Conservation (phyloP, 129 eudicot species). For the Pseudognaphalium luteoalbum region DNA sequence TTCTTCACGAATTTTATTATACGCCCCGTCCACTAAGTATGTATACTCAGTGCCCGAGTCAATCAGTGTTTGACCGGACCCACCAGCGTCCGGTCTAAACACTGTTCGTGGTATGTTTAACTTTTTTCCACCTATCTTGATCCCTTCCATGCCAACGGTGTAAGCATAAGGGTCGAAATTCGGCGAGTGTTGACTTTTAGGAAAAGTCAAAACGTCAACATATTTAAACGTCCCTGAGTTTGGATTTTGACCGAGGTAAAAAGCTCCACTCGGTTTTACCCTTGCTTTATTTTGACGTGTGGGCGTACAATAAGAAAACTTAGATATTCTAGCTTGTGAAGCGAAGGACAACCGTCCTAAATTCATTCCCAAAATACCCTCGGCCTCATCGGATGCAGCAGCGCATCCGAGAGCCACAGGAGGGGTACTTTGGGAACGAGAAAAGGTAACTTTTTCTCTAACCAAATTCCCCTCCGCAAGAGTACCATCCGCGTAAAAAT, state of each 20-base stretch:
- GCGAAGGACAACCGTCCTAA: conserved; percentile 69
- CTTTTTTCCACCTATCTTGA: conserved; percentile 48
- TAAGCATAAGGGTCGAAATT: conserved; percentile 71
- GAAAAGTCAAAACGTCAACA: conserved; percentile 54
- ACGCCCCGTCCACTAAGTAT: conserved; percentile 62
- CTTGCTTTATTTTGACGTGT: conserved; percentile 34
- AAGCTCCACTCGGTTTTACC: conserved; percentile 46
- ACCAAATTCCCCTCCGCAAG: conserved; percentile 86
- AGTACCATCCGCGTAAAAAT: conserved; percentile 84
- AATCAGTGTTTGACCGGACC: conserved; percentile 77
- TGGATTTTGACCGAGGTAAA: conserved; percentile 80
- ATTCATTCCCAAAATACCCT: conserved; percentile 91
- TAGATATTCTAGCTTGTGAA: conserved; percentile 56
- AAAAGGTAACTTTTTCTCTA: conserved; percentile 58
- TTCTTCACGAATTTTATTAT: conserved; percentile 51
- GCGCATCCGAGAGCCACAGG: conserved; percentile 80
- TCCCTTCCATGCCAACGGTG: conserved; percentile 56
- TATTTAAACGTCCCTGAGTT: conserved; percentile 46
- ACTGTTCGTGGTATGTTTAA: conserved; percentile 43
- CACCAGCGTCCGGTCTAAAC: conserved; percentile 68
- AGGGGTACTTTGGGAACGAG: conserved; percentile 64
- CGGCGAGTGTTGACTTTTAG: conserved; percentile 64
- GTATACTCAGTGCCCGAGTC: conserved; percentile 85
- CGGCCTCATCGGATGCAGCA: conserved; percentile 48
- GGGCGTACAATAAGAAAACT: conserved; percentile 77